A percentile compares a stretch with the other conserved stretches of the same genome.
phyloP scores from a whole-genome alignment of 2,329 filamentous ascomycete species.

The Mollisiaceae sp. region DNA sequence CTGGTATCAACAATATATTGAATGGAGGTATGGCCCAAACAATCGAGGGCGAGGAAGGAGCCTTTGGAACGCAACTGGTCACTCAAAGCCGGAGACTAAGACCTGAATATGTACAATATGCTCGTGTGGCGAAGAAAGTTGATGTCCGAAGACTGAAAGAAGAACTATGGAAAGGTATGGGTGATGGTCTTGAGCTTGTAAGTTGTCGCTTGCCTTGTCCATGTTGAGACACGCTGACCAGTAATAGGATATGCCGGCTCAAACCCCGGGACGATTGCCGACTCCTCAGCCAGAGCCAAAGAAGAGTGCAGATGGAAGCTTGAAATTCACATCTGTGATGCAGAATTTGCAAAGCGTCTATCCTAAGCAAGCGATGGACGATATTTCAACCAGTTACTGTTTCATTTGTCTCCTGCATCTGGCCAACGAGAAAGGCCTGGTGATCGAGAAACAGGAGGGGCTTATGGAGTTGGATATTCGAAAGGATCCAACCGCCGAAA shows the following conservation, averaged over 20 bases:
- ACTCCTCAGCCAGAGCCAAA: slow-evolving; percentile 43
- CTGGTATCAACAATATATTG: slow-evolving; percentile 56
- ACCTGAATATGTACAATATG: slow-evolving; percentile 74
- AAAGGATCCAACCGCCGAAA: slow-evolving; percentile 66
- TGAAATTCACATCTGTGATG: slow-evolving; percentile 93
- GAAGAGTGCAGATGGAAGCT: slow-evolving; percentile 50
- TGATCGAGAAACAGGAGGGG: slow-evolving; percentile 58
- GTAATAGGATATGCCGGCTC: slow-evolving; percentile 33
- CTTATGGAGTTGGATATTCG: slow-evolving; percentile 65
- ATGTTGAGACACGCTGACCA: slow-evolving; percentile 24
- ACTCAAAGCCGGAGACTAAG: slow-evolving; percentile 66
- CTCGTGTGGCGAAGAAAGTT: slow-evolving; percentile 73
- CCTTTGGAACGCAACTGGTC: slow-evolving; percentile 71
- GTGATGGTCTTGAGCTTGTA: slow-evolving; percentile 55
- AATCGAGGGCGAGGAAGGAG: slow-evolving; percentile 43
- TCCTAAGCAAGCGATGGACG: slow-evolving; percentile 81
- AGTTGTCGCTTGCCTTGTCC: slow-evolving; percentile 33
- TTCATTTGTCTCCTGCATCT: slow-evolving; percentile 84
- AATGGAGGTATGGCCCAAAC: slow-evolving; percentile 55
- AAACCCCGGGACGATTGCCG: slow-evolving; percentile 41
- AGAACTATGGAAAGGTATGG: slow-evolving; percentile 72
- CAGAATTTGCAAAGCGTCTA: slow-evolving; percentile 87
- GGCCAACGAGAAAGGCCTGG: slow-evolving; percentile 76
- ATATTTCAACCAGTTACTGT: slow-evolving; percentile 92
- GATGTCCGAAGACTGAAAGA: slow-evolving; percentile 72